These are phyloP conservation scores for Trichosporon sp. DNA, from an alignment of 1,284 basidiomycete species.

Conservation along the genomic window DNA sequence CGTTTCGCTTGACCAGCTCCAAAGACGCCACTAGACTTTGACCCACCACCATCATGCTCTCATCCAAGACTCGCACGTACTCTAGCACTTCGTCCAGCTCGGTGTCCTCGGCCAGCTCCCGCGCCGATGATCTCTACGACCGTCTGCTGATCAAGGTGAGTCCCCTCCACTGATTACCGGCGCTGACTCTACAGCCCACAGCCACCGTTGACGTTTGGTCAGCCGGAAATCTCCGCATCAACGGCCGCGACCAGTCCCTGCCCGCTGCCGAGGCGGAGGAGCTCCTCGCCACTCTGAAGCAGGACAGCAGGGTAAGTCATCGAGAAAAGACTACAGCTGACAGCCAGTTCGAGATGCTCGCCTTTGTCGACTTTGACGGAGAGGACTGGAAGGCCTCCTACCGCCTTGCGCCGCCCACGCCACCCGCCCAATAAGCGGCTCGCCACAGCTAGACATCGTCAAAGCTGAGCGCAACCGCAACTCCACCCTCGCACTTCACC, in stretches of 20 bases:
- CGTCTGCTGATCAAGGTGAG: slow-evolving; percentile 18
- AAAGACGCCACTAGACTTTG: neutral
- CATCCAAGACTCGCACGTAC: neutral
- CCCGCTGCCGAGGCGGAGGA: slow-evolving; percentile 38
- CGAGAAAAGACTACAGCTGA: neutral
- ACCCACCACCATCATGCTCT: neutral
- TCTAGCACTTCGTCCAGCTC: neutral
- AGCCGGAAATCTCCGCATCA: slow-evolving; percentile 46
- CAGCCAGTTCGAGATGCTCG: slow-evolving; percentile 44
- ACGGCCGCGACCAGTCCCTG: slow-evolving; percentile 43
- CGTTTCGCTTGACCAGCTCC: neutral
- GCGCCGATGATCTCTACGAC: slow-evolving; percentile 20
- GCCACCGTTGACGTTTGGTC: slow-evolving; percentile 50
- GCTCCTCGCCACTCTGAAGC: slow-evolving; percentile 38
- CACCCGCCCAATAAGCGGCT: slow-evolving; percentile 19
- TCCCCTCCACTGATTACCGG: neutral
- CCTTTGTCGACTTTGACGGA: slow-evolving; percentile 42
- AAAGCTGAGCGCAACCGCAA: neutral
- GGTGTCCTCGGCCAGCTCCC: slow-evolving; percentile 10
- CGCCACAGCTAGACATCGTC: neutral
- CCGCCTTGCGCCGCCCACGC: slow-evolving; percentile 28
- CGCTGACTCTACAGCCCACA: slow-evolving; percentile 31
- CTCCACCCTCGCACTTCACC: neutral
- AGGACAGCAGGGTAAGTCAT: slow-evolving; percentile 43
- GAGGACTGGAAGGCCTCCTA: slow-evolving; percentile 54